These are phyloP conservation scores for Acrocalymma vagum DNA, from an alignment of 2,329 filamentous ascomycete genomes.

Conservation along the genomic window DNA sequence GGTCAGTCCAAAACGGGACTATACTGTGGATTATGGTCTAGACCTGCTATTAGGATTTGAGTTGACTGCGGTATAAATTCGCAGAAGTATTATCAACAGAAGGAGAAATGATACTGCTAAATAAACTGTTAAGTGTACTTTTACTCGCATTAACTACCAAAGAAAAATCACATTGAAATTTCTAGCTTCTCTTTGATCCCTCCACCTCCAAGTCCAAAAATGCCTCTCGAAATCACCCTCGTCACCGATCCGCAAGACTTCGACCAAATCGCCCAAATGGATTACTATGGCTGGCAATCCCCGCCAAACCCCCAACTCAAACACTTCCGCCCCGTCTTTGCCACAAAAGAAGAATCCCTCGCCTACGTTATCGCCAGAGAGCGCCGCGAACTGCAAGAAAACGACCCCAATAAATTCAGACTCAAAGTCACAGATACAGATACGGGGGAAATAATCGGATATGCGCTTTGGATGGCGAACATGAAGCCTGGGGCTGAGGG, in stretches of 20 bases:
- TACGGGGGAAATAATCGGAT: conserved; percentile 19
- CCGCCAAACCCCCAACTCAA: conserved; percentile 36
- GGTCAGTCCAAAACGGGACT: no score
- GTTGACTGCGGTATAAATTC: no score
- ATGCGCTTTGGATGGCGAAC: conserved; percentile 26
- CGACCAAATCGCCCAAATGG: conserved; percentile 21
- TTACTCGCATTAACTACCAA: no score
- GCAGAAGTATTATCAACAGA: no score
- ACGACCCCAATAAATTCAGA: conserved; percentile 20
- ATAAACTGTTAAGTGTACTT: no score
- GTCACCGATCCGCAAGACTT: conserved; percentile 20
- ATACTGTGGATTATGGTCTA: no score
- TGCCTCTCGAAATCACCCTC: conserved; percentile 18
- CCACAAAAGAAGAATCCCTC: conserved; percentile 22
- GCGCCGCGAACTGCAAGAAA: not conserved
- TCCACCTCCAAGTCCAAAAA: conserved; percentile 4
- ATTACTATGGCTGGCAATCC: conserved; percentile 26
- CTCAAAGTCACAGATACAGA: conserved; percentile 27
- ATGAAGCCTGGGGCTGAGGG: conserved; percentile 13
- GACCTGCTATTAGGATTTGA: no score
- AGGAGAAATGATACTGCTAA: no score
- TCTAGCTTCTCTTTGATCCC: not conserved
- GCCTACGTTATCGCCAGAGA: conserved; percentile 4
- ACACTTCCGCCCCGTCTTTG: conserved; percentile 28
- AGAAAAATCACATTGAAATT: no score